Conservation (phyloP, 2,329 filamentous ascomycete genomes). For the Phaeosphaeriaceae sp. region DNA sequence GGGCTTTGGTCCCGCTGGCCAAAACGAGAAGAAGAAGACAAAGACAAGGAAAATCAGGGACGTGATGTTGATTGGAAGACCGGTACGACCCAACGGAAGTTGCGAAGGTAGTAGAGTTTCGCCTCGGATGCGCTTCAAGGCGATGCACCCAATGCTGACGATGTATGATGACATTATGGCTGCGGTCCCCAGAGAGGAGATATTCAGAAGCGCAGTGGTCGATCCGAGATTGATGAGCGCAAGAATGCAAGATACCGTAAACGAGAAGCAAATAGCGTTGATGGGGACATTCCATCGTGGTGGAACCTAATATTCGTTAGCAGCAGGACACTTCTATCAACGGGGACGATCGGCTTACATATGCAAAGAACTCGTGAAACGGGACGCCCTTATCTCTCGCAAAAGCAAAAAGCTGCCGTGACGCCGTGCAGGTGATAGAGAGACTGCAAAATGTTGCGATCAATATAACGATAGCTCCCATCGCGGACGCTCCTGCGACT, state of each 20-base stretch:
- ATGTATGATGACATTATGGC: slow-evolving; percentile 43
- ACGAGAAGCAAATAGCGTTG: slow-evolving; percentile 39
- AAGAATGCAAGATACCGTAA: slow-evolving; percentile 41
- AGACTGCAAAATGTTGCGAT: slow-evolving; percentile 22
- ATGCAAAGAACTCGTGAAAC: neutral
- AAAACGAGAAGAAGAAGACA: slow-evolving; percentile 53
- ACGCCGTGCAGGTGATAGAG: slow-evolving; percentile 15
- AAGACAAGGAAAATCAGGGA: slow-evolving; percentile 45
- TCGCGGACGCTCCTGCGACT: slow-evolving; percentile 11
- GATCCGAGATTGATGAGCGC: slow-evolving; percentile 55
- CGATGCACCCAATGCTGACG: slow-evolving; percentile 41
- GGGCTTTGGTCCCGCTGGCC: slow-evolving; percentile 40
- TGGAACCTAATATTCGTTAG: slow-evolving; percentile 12
- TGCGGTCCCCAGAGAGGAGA: slow-evolving; percentile 45
- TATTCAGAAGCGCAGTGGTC: slow-evolving; percentile 50
- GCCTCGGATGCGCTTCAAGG: slow-evolving; percentile 32
- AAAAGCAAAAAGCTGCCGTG: slow-evolving; percentile 17
- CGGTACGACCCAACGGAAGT: slow-evolving; percentile 49
- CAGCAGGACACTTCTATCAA: too few species aligned
- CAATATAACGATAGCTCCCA: slow-evolving; percentile 23
- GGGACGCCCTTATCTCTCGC: neutral
- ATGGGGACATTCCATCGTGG: slow-evolving; percentile 37
- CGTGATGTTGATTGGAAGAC: slow-evolving; percentile 47
- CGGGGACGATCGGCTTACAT: neutral
- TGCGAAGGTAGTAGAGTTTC: slow-evolving; percentile 33